Base-by-base conservation (phyloP, 2,329 filamentous ascomycete genomes). In the Hymenoscyphus infarciens region DNA sequence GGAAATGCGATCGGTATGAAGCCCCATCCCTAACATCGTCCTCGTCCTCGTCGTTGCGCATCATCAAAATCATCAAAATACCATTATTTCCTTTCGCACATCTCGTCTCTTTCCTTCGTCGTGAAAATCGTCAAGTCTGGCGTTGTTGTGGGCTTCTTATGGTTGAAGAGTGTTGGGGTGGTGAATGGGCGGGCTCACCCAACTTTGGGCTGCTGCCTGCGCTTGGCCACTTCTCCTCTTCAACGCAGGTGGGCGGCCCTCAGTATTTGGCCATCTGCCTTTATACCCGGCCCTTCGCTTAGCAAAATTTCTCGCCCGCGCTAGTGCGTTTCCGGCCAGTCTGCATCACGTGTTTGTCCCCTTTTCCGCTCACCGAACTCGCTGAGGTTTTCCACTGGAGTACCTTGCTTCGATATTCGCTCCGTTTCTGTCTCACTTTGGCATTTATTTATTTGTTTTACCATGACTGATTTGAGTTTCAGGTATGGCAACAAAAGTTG, bases 401-500 rank as follows among this genome's bases (percentile, higher is more conserved):
- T 33, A 3, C 31, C 29, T 16, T 55, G 54, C 39, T 33, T 45
- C 42, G 15, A 29, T 60, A 60, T 16, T 27, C 35, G 22, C 15
- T 59, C 29, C 33, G 29, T 19, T 29, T 53, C 49, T 45, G 16
- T 49, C 16, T 39, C 42, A 22, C 42, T 38, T 27, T 33, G 3
- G 8, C n/a, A 19, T 16, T 60, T 19, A 29, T 56, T 3, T 15
- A 33, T 58, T 31, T 6, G 27, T 57, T 16, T 15, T 2, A 13
- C 52, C 38, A 55, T 31, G 52, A 71, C 73, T 71, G 66, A 74
- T 59, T 60, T 22, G 57, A 56, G 53, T 60, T 42, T 66, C 74
- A 98, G 93, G 91, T 88, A 79, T 99, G 95, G 95, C 93, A 98
- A 81, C 83, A 88, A 71, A 97, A 96, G 77, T 83, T 99, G 39